phyloP scores from a whole-genome alignment of 345 rosid species.

The Pugionium cornutum region DNA sequence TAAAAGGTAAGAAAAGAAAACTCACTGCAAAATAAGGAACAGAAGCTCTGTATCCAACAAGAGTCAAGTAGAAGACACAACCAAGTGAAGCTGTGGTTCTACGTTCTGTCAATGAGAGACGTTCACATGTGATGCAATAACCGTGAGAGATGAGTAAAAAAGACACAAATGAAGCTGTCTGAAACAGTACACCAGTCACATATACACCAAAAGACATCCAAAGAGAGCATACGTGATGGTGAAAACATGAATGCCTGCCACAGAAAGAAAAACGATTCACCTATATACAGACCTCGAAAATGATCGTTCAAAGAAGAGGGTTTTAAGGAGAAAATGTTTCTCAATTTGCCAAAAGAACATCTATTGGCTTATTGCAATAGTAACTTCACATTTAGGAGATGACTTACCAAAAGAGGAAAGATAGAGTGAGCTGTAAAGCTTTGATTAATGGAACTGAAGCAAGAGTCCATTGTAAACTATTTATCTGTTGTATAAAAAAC shows the following conservation, averaged over 20 bases:
- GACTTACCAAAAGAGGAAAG: constrained; percentile 87
- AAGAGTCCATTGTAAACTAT: constrained; percentile 81
- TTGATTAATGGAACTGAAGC: constrained; percentile 83
- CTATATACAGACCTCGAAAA: neutral
- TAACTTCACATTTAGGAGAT: constrained; percentile 8
- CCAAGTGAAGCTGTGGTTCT: constrained; percentile 83
- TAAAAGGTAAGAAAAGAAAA: constrained; percentile 15
- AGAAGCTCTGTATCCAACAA: constrained; percentile 87
- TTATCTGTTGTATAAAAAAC: constrained; percentile 54
- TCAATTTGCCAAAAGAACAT: neutral
- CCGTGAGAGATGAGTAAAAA: constrained; percentile 92
- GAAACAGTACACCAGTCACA: constrained; percentile 89
- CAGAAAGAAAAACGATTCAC: neutral
- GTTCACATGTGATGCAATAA: constrained; percentile 85
- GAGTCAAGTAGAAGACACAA: constrained; percentile 79
- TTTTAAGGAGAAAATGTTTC: neutral
- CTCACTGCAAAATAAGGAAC: constrained; percentile 87
- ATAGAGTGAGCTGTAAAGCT: constrained; percentile 80
- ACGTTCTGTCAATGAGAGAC: constrained; percentile 70
- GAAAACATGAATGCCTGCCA: constrained; percentile 85
- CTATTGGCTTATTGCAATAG: neutral
- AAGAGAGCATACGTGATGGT: constrained; percentile 75
- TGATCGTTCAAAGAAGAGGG: neutral
- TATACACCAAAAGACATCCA: constrained; percentile 98
- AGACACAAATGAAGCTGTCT: constrained; percentile 84